Evolutionary conservation across 495 filamentous ascomycete genomes (phyloP).

Genomic region (Aspergillus mulundensis): DNA sequence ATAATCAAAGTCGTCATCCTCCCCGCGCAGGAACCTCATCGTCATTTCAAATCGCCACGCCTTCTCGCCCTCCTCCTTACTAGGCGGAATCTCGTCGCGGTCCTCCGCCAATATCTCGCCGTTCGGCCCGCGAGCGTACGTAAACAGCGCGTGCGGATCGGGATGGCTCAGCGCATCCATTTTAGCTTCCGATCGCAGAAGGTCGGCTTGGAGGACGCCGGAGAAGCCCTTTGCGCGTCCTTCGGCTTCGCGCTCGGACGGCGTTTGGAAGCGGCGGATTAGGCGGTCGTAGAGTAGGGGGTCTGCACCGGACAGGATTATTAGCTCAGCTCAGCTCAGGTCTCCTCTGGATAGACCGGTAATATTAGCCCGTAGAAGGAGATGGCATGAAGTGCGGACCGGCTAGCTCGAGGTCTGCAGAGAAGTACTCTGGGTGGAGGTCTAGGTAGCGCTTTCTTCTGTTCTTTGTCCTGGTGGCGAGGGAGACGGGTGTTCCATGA

Average conservation of each 20-base stretch:
- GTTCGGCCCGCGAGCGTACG: conserved; percentile 43
- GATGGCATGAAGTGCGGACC: conserved; percentile 45
- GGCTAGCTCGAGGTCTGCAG: conserved; percentile 58
- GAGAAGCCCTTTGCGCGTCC: conserved; percentile 69
- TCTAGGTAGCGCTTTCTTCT: conserved; percentile 63
- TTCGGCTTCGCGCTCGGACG: conserved; percentile 68
- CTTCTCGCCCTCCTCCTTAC: conserved; percentile 60
- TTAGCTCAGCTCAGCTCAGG: conserved; percentile 34
- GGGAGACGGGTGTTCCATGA: not conserved
- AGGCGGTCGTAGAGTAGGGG: conserved; percentile 76
- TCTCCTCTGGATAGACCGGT: conserved; percentile 8
- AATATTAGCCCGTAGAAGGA: conserved; percentile 11
- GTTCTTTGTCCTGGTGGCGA: conserved; percentile 48
- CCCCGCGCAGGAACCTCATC: conserved; percentile 64
- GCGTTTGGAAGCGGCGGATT: conserved; percentile 71
- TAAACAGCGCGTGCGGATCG: conserved; percentile 46
- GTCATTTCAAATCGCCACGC: conserved; percentile 67
- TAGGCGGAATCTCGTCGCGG: conserved; percentile 52
- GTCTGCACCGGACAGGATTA: conserved; percentile 43
- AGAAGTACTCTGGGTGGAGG: conserved; percentile 60
- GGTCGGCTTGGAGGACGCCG: conserved; percentile 65
- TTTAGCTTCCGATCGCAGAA: conserved; percentile 69
- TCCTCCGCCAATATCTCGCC: conserved; percentile 57
- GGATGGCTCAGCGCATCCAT: conserved; percentile 58
- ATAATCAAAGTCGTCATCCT: conserved; percentile 77